phyloP scores from a whole-genome alignment of 257 asterid genomes.

The Asclepias syriaca region DNA sequence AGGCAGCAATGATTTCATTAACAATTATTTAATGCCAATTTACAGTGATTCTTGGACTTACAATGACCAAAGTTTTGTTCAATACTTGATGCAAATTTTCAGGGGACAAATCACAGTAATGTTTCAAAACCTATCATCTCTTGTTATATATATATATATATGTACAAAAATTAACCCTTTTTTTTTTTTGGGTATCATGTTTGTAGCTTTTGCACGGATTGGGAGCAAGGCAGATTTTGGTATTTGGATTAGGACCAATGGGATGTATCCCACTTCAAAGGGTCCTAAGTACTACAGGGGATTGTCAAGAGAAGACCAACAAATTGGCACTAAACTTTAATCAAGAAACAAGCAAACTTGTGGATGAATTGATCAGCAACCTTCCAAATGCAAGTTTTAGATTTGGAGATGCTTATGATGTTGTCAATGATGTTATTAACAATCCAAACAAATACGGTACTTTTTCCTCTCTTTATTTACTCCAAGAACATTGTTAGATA shows the following conservation, averaged over 20 bases:
- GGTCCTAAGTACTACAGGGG: slow-evolving; percentile 54
- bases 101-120: slow-evolving; percentile 52
- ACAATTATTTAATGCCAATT: slow-evolving; percentile 89
- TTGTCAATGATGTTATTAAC: slow-evolving; percentile 57
- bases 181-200: too few species aligned
- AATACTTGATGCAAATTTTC: slow-evolving; percentile 54
- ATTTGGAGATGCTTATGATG: slow-evolving; percentile 90
- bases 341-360: slow-evolving; percentile 38
- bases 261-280: slow-evolving; percentile 96
- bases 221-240: slow-evolving; percentile 69
- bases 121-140: not conserved
- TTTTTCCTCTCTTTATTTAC: too few species aligned
- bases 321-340: slow-evolving; percentile 60
- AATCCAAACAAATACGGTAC: slow-evolving; percentile 61
- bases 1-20: slow-evolving; percentile 91
- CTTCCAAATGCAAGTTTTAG: slow-evolving; percentile 64
- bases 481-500: too few species aligned
- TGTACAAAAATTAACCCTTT: too few species aligned
- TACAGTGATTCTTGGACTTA: slow-evolving; percentile 68
- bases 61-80: slow-evolving; percentile 49
- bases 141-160: too few species aligned
- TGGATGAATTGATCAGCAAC: slow-evolving; percentile 30
- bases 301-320: slow-evolving; percentile 73
- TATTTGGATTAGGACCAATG: slow-evolving; percentile 92
- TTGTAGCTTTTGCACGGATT: slow-evolving; percentile 54